Evolutionary conservation across 805 yeast genomes (phyloP).

Genomic region (Sungouiella blattae): DNA sequence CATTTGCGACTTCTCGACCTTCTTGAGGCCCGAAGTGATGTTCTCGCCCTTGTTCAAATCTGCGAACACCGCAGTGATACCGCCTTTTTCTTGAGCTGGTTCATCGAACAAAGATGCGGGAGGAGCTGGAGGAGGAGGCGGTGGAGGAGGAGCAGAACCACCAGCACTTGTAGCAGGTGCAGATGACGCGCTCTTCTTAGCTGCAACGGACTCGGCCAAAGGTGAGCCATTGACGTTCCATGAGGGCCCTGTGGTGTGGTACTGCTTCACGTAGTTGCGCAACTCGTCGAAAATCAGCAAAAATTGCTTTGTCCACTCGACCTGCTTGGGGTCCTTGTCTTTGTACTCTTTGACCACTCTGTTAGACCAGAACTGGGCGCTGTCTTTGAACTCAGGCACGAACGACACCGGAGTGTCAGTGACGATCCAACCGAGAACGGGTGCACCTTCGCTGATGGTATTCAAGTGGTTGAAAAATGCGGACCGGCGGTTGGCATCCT

Average conservation of each 20-base stretch:
- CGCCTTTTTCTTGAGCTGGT: slow-evolving; percentile 26
- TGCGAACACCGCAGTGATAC: slow-evolving; percentile 88
- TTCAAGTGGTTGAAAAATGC: slow-evolving; percentile 67
- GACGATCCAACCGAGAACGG: slow-evolving; percentile 89
- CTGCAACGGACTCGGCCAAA: slow-evolving; percentile 47
- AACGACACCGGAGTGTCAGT: slow-evolving; percentile 69
- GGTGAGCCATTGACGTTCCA: slow-evolving; percentile 66
- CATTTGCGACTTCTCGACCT: slow-evolving; percentile 91
- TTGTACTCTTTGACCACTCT: slow-evolving; percentile 81
- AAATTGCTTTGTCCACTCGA: slow-evolving; percentile 77
- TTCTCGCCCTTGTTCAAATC: slow-evolving; percentile 81
- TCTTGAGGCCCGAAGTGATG: slow-evolving; percentile 81
- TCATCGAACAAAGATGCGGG: slow-evolving; percentile 67
- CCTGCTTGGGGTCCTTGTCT: slow-evolving; percentile 64
- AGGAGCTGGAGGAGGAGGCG: slow-evolving; percentile 89
- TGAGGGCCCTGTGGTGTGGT: slow-evolving; percentile 78
- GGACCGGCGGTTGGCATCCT: slow-evolving; percentile 73
- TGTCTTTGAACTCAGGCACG: slow-evolving; percentile 81
- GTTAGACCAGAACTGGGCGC: slow-evolving; percentile 93
- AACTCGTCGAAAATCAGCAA: slow-evolving; percentile 64
- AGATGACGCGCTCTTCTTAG: slow-evolving; percentile 22
- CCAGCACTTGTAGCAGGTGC: slow-evolving; percentile 32
- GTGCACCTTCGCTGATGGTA: slow-evolving; percentile 84
- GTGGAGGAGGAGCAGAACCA: slow-evolving; percentile 59
- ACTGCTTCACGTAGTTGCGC: slow-evolving; percentile 68